Conservation (phyloP, 495 filamentous ascomycete genomes). For the Aspergillus heteromorphus region DNA sequence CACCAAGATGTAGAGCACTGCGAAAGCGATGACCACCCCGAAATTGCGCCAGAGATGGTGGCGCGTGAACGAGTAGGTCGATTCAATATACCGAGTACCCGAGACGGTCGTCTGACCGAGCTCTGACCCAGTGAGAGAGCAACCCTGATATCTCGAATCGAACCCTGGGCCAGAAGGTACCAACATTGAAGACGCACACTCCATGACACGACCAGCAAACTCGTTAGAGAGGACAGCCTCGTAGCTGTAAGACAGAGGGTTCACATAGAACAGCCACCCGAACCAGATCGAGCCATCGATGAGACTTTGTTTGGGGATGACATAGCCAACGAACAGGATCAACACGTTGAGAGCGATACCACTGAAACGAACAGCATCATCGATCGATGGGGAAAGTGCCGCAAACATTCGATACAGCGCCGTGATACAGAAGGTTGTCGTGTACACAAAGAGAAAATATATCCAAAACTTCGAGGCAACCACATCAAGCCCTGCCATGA, state of each 20-base stretch:
- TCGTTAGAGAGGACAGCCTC: slow-evolving; percentile 68
- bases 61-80: slow-evolving; percentile 54
- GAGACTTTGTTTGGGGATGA: slow-evolving; percentile 65
- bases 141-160: slow-evolving; percentile 53
- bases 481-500: slow-evolving; percentile 60
- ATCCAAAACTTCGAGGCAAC: slow-evolving; percentile 68
- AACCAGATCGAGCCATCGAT: slow-evolving; percentile 67
- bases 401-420: slow-evolving; percentile 74
- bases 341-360: slow-evolving; percentile 62
- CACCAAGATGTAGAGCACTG: slow-evolving; percentile 61
- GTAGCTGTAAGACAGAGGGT: slow-evolving; percentile 71
- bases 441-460: slow-evolving; percentile 66
- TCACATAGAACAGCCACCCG: slow-evolving; percentile 69
- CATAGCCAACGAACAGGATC: slow-evolving; percentile 76
- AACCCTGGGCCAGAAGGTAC: slow-evolving; percentile 51
- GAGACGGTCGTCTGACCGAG: slow-evolving; percentile 40
- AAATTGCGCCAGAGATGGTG: slow-evolving; percentile 76
- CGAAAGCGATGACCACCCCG: slow-evolving; percentile 67
- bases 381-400: slow-evolving; percentile 62
- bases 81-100: slow-evolving; percentile 55
- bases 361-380: slow-evolving; percentile 67
- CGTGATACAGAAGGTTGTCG: slow-evolving; percentile 61
- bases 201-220: slow-evolving; percentile 54
- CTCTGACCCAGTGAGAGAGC: slow-evolving; percentile 53
- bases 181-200: slow-evolving; percentile 53